Conservation (phyloP, 2,329 filamentous ascomycete genomes). For the Fusarium newnesense region DNA sequence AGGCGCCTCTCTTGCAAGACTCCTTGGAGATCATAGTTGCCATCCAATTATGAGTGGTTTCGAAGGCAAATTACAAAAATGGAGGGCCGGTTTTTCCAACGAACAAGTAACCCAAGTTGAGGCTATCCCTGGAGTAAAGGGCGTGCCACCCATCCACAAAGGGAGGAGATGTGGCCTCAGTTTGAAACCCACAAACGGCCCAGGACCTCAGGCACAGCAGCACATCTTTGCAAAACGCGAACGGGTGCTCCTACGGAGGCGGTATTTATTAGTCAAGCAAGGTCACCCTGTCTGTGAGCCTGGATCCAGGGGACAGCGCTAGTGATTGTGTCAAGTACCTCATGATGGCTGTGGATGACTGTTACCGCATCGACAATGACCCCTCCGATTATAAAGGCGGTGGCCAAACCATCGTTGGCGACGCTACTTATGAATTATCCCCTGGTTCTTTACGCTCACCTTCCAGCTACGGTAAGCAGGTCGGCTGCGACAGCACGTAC, state of each 20-base stretch:
- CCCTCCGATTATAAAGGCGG: background rate
- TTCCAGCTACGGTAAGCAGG: background rate
- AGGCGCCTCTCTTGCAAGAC: background rate
- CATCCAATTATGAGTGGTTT: background rate
- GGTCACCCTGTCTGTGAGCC: background rate
- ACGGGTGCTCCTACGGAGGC: background rate
- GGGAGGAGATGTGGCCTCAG: background rate
- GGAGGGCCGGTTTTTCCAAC: fast-evolving
- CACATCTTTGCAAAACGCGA: background rate
- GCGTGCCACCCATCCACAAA: background rate
- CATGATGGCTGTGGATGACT: background rate
- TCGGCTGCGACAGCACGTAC: background rate
- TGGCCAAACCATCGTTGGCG: background rate
- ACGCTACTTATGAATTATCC: background rate
- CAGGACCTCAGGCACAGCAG: background rate
- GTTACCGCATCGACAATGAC: background rate
- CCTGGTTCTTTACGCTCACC: background rate
- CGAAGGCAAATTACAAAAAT: background rate
- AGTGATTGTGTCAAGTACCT: background rate
- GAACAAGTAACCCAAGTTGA: background rate
- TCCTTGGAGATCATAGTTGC: background rate
- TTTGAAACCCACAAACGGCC: fast-evolving
- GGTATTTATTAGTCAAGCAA: background rate
- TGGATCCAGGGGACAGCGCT: background rate
- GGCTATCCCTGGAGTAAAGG: background rate